These are phyloP conservation scores for Clitoria ternatea DNA, from an alignment of 306 rosid species.

Conservation along the genomic window DNA sequence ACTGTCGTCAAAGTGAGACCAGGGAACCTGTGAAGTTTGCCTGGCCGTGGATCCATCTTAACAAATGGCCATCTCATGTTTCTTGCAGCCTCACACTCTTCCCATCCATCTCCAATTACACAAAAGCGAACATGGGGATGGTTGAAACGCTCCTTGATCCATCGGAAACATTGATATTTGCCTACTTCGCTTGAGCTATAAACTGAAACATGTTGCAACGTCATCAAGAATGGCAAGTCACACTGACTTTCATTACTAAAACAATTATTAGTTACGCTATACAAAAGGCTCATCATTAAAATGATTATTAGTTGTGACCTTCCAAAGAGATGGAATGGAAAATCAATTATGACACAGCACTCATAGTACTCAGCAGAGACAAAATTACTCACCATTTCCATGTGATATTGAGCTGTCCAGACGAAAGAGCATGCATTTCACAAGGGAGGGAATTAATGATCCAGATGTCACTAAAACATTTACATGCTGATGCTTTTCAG, in stretches of 20 bases:
- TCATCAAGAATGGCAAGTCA: conserved; percentile 2
- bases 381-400: conserved; percentile 57
- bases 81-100: conserved; percentile 86
- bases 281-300: neutral
- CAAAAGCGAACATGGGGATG: conserved; percentile 72
- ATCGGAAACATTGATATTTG: conserved; percentile 66
- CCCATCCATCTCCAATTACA: conserved; percentile 89
- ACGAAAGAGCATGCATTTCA: conserved; percentile 84
- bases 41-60: conserved; percentile 71
- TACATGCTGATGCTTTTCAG: conserved; percentile 39
- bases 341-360: neutral
- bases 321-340: conserved; percentile 1
- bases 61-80: conserved; percentile 82
- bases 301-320: conserved; percentile 2
- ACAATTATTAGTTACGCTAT: conserved; percentile 1
- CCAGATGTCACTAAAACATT: conserved; percentile 92
- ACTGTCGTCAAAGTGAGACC: conserved; percentile 75
- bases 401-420: conserved; percentile 57
- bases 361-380: conserved; percentile 6
- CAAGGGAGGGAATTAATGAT: conserved; percentile 83
- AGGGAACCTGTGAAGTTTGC: conserved; percentile 76
- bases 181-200: conserved; percentile 95
- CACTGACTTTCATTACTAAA: neutral
- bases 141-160: conserved; percentile 75
- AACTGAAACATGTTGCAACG: conserved; percentile 45